Evolutionary conservation across 441 rosid species (phyloP), one percentile per base, ranked within the genome.

Genomic region (Euphorbia celastroides): DNA sequence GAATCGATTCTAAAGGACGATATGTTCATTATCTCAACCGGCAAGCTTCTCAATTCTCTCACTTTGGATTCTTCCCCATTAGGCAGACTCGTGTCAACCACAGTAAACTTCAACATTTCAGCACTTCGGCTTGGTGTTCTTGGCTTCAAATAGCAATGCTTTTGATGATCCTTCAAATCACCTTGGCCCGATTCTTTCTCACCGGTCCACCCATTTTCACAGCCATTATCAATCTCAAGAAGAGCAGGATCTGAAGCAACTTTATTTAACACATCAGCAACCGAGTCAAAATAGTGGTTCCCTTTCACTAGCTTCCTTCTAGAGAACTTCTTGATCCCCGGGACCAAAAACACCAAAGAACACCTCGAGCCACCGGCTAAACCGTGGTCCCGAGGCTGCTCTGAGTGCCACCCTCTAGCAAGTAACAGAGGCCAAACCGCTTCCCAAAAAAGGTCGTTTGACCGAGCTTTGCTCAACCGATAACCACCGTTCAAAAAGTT

Each of bases 351-450:
- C 38, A 84, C 83, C 68, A 80, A 74, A 51, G 70, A 68, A 48
- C 75, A 66, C 70, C 77, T 80, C 27, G 77, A 74, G 31, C 74
- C 74, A 55, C 71, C 71, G 58, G 73, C 64, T 36, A 62, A 67
- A 11, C 79, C 71, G 48, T 81, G 75, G 72, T 81, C 78, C 65
- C 78, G 69, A 6, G 94, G 94, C 75, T 88, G 90, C 86, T 92
- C 94, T 2, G 95, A 92, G 67, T 86, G 92, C 96, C 98, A 92
- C 30, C 96, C 96, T 79, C 89, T 80, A 41, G 95, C 98, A 76
- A 88, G 76, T 65, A 92, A 78, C 50, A 93, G 92, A 31, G 98
- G 98, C 98, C 98, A 92, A 64, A 92, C 93, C 76, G 98, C 96
- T 80, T 89, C 96, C 98, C 96, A 89, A 78, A 92, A 92, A 70